phyloP scores from a whole-genome alignment of 2,329 filamentous ascomycete species.

The Cercospora sojina region DNA sequence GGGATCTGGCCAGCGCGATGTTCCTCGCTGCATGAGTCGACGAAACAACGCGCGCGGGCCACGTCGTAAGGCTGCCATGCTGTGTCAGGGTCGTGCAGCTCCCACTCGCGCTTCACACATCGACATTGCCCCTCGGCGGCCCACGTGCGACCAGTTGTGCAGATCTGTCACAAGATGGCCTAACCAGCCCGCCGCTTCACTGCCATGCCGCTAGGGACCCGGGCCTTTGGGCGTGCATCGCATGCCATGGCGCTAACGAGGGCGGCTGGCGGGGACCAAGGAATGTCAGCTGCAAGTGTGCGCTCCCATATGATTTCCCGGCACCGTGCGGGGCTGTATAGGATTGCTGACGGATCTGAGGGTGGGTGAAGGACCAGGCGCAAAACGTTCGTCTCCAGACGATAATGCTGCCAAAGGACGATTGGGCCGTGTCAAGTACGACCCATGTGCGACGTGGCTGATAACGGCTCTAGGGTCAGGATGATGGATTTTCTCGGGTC shows the following conservation, averaged over 20 bases:
- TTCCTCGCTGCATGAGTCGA: not conserved
- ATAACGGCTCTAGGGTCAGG: not conserved
- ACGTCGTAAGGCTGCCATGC: not conserved
- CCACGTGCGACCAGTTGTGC: conserved; percentile 1
- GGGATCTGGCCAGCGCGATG: not conserved
- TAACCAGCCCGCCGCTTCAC: not conserved
- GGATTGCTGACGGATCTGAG: not conserved
- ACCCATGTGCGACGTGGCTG: conserved; percentile 16
- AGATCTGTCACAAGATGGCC: not conserved
- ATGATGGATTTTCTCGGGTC: conserved; percentile 4
- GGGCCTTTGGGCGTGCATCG: not conserved
- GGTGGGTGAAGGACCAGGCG: conserved; percentile 1
- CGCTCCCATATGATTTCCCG: conserved; percentile 12
- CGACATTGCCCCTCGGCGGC: not conserved
- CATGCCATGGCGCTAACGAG: conserved; percentile 2
- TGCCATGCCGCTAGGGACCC: conserved; percentile 2
- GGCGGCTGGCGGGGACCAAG: conserved; percentile 10
- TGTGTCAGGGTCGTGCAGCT: not conserved
- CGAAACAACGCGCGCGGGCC: not conserved
- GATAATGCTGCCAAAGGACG: not conserved
- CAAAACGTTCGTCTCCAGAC: not conserved
- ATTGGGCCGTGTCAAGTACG: not conserved
- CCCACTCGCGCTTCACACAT: not conserved
- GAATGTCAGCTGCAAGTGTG: conserved; percentile 13
- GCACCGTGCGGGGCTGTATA: conserved; percentile 11